Conservation (phyloP, 257 asterid genomes). For the Voacanga thouarsii region DNA sequence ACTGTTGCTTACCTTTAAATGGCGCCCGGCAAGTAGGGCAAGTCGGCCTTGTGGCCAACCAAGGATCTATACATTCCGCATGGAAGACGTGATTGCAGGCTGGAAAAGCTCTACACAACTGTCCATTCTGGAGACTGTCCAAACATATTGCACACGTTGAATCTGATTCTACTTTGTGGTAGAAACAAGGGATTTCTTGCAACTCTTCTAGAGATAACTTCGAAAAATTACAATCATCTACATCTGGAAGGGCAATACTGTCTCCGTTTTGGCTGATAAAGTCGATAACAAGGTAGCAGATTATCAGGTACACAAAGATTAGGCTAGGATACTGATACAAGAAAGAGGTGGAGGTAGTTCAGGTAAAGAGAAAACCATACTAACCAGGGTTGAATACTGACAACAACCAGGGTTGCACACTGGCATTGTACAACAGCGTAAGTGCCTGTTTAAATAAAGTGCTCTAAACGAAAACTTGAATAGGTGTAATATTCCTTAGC, state of each 20-base stretch:
- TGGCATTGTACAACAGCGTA: too few species aligned
- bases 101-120: conserved; percentile 52
- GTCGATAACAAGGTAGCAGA: conserved; percentile 48
- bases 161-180: conserved; percentile 24
- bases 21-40: conserved; percentile 58
- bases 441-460: not conserved
- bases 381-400: too few species aligned
- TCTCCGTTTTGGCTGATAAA: conserved; percentile 27
- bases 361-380: conserved; percentile 14
- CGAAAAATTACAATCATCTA: conserved; percentile 11
- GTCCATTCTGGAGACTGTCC: conserved; percentile 36
- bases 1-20: conserved; percentile 23
- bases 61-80: conserved; percentile 61
- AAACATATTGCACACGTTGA: conserved; percentile 51
- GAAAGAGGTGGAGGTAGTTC: conserved; percentile 53
- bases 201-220: conserved; percentile 43
- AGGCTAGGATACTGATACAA: conserved; percentile 38
- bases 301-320: conserved; percentile 35
- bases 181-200: conserved; percentile 40
- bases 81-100: conserved; percentile 60
- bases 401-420: not conserved
- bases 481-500: not conserved
- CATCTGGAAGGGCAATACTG: conserved; percentile 5
- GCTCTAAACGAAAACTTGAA: not conserved
- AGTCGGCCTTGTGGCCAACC: conserved; percentile 49